These are phyloP conservation scores for Diaporthe capsici DNA, from an alignment of 2,329 filamentous ascomycete genomes.

Conservation along the genomic window DNA sequence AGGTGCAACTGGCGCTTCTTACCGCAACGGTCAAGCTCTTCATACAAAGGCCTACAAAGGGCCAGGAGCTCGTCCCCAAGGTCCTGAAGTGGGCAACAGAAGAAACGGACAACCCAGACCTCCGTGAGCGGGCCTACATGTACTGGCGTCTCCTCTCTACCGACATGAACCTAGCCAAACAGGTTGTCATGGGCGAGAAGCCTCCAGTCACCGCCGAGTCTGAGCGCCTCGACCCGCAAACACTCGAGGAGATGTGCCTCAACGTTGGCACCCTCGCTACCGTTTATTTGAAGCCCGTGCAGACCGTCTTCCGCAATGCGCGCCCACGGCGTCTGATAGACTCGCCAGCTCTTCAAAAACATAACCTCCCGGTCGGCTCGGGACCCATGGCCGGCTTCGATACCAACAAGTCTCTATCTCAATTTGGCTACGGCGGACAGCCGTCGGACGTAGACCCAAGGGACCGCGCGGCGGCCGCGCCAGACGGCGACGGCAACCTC, in stretches of 20 bases:
- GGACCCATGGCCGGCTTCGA: slow-evolving; percentile 58
- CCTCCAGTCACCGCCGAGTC: slow-evolving; percentile 96
- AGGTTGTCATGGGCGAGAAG: slow-evolving; percentile 97
- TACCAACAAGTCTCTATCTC: slow-evolving; percentile 71
- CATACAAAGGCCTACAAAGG: slow-evolving; percentile 95
- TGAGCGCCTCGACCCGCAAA: slow-evolving; percentile 91
- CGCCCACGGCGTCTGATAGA: slow-evolving; percentile 84
- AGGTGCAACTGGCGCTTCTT: slow-evolving; percentile 93
- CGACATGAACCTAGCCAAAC: slow-evolving; percentile 87
- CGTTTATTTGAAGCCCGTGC: slow-evolving; percentile 97
- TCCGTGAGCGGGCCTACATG: slow-evolving; percentile 97
- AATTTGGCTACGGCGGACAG: slow-evolving; percentile 69
- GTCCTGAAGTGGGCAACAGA: slow-evolving; percentile 99
- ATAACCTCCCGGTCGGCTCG: slow-evolving; percentile 70
- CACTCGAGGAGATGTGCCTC: slow-evolving; percentile 96
- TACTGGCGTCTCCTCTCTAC: slow-evolving; percentile 98
- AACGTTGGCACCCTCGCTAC: slow-evolving; percentile 97
- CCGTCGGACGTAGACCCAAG: slow-evolving; percentile 65
- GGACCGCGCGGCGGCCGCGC: slow-evolving; percentile 47
- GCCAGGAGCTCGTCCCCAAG: slow-evolving; percentile 91
- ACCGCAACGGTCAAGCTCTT: slow-evolving; percentile 98
- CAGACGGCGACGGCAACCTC: slow-evolving; percentile 61
- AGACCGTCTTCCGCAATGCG: slow-evolving; percentile 94
- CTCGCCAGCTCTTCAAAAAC: slow-evolving; percentile 87
- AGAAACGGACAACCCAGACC: slow-evolving; percentile 98